Base-by-base conservation (phyloP, 352 stramenopile genomes). In the Phytophthora colocasiae region DNA sequence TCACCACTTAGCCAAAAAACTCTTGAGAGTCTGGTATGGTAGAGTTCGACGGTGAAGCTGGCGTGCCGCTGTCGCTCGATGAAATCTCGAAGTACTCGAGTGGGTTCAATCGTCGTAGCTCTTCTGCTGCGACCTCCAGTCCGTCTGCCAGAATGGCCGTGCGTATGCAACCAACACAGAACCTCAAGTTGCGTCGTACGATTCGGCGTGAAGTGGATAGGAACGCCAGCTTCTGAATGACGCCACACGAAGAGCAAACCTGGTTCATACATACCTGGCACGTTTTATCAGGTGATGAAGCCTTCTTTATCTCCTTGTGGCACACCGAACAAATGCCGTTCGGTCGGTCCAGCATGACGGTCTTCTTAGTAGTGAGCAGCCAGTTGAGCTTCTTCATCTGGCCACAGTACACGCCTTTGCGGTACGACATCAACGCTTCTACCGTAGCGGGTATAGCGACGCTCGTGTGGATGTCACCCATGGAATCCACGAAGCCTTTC, bases 321-420 rank as follows among this genome's bases (percentile, higher is more conserved):
- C 71, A 80, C 0, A 74, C 51, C 0, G 69, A 46, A 39, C 71
- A 80, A 1, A 50, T 26, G 0, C 49, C 58, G 15, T 45, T 71
- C 0, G 49, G 38, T 39, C 39, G 41, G 44, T 80, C 71, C 1
- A 80, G 22, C 54, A 75, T 49, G 15, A 77, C 41, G 1, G 67
- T 71, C 47, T 77, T 80, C 63, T 80, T 77, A 39, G 60, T 65
- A 40, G 64, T 75, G 1, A 81, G 47, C n/a, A 78, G 38, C 64
- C 64, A 80, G 39, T 77, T 77, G 41, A 80, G 65, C 46, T 80
- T 80, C 58, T 80, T 80, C 72, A 80, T 80, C 53, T 77, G 69
- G 2, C 72, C 72, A 43, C 72, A 80, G 29, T 70, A 72, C 12
- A 54, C 69, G n/a, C 60, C 69, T 58, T 70, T 79, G 31, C 73